Conservation (phyloP, 805 yeast genomes). For the Tetrapisispora nanseiensis region DNA sequence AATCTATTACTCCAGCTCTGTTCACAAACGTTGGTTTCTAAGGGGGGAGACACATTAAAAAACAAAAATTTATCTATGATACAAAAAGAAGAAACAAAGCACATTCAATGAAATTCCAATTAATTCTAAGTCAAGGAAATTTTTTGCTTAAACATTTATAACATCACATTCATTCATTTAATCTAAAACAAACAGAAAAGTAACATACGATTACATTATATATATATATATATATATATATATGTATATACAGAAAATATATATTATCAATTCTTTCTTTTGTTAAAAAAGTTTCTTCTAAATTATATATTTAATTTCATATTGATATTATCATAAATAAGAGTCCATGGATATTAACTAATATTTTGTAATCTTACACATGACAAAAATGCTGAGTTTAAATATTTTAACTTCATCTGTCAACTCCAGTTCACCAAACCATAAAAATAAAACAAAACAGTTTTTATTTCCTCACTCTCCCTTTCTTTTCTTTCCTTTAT, state of each 20-base stretch:
- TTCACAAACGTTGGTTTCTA: no score
- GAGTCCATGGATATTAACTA: neutral
- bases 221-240: no score
- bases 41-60: no score
- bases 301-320: neutral
- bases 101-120: no score
- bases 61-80: no score
- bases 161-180: no score
- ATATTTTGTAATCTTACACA: neutral
- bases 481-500: neutral
- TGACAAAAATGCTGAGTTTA: neutral
- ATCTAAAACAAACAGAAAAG: neutral
- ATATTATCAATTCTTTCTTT: neutral
- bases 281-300: neutral
- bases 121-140: no score
- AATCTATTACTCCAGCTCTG: slow-evolving; percentile 3
- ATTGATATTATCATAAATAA: neutral
- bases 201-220: neutral
- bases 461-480: no score
- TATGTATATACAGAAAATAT: neutral
- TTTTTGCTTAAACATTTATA: no score
- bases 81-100: no score
- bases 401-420: neutral
- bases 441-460: neutral
- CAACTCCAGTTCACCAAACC: neutral